These are phyloP conservation scores for Geranium brycei DNA, from an alignment of 345 rosid species.

Conservation along the genomic window DNA sequence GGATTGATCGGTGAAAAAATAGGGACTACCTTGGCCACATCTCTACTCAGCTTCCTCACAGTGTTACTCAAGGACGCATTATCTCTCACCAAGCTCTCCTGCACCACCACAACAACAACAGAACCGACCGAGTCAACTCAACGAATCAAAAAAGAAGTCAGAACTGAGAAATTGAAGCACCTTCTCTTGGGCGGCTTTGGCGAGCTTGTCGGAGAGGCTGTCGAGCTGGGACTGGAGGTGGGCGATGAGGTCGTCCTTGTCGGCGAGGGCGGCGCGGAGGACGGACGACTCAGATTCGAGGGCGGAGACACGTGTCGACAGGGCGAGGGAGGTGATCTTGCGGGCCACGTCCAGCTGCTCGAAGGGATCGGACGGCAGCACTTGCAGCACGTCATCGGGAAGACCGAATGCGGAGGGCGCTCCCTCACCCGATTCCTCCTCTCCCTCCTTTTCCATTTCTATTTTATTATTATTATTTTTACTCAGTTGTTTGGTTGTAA, in stretches of 20 bases:
- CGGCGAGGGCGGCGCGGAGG: constrained; percentile 41
- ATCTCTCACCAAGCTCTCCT: constrained; percentile 68
- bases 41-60: constrained; percentile 82
- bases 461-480: too few species aligned
- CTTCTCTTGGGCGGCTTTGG: constrained; percentile 48
- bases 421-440: constrained; percentile 20
- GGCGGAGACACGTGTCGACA: constrained; percentile 66
- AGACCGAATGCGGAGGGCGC: constrained; percentile 65
- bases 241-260: constrained; percentile 48
- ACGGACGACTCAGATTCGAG: constrained; percentile 70
- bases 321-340: constrained; percentile 88
- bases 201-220: constrained; percentile 56
- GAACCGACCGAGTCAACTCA: background rate
- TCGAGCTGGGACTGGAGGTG: constrained; percentile 53
- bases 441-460: background rate
- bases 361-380: constrained; percentile 84
- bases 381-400: constrained; percentile 57
- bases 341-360: constrained; percentile 96
- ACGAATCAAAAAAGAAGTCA: background rate
- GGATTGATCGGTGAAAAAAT: too few species aligned
- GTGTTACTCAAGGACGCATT: constrained; percentile 46
- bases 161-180: constrained; percentile 15
- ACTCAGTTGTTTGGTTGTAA: too few species aligned
- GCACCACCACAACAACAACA: constrained; percentile 4
- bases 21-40: constrained; percentile 63